A percentile compares a stretch with the other conserved stretches of the same genome.
These are phyloP conservation scores for Carpinus fangiana DNA, from an alignment of 306 rosid species.

Conservation along the genomic window DNA sequence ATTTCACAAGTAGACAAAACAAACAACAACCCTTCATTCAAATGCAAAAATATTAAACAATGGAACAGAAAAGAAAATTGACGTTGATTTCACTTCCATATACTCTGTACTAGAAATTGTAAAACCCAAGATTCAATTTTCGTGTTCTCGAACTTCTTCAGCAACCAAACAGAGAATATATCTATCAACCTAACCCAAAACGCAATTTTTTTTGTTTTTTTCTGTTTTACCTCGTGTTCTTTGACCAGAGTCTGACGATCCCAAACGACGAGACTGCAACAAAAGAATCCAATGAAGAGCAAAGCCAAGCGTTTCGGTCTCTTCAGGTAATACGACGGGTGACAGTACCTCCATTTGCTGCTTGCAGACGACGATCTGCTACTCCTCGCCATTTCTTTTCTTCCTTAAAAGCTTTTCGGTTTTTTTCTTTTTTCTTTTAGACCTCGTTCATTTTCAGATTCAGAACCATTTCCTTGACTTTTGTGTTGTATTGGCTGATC, in stretches of 20 bases:
- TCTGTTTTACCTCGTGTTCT: constrained; percentile 70
- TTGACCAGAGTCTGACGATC: constrained; percentile 87
- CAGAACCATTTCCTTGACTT: constrained; percentile 9
- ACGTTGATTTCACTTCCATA: background rate
- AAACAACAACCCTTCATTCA: background rate
- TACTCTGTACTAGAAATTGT: background rate
- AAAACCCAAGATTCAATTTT: background rate
- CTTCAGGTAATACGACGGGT: constrained; percentile 84
- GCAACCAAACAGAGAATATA: constrained; percentile 15
- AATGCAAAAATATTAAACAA: background rate
- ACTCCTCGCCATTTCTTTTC: constrained; percentile 59
- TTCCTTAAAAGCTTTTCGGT: background rate
- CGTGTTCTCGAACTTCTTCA: constrained; percentile 1
- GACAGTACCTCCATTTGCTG: constrained; percentile 63
- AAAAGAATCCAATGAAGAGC: constrained; percentile 77
- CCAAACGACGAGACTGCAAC: constrained; percentile 68
- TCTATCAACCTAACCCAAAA: background rate
- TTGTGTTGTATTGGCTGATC: background rate
- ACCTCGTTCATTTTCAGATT: constrained; percentile 16
- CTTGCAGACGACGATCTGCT: constrained; percentile 55
- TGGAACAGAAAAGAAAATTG: background rate
- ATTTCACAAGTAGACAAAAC: background rate
- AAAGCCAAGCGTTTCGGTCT: constrained; percentile 86
- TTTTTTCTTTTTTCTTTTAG: constrained; percentile 14
- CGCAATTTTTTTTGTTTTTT: background rate